A percentile compares a stretch with the other conserved stretches of the same genome.
phyloP scores from a whole-genome alignment of 1,284 basidiomycete species.

The Taiwanofungus camphoratus region DNA sequence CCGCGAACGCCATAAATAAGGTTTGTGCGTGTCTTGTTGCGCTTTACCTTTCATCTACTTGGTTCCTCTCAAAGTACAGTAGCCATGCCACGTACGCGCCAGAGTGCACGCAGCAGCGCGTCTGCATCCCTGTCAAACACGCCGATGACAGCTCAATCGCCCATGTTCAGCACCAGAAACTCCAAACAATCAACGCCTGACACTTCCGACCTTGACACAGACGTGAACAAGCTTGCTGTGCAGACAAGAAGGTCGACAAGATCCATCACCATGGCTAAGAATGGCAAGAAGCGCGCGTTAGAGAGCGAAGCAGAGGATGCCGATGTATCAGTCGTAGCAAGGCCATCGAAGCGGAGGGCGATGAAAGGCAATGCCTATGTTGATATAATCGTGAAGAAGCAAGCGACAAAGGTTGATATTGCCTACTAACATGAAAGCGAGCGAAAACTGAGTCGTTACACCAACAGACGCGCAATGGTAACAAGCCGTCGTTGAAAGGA shows the following conservation, averaged over 20 bases:
- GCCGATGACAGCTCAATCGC: conserved; percentile 31
- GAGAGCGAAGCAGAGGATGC: conserved; percentile 23
- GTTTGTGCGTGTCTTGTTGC: conserved; percentile 15
- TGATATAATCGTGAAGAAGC: conserved; percentile 31
- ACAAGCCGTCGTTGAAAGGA: conserved; percentile 24
- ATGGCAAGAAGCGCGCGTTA: conserved; percentile 27
- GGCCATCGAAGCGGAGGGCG: conserved; percentile 39
- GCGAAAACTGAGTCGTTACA: background rate
- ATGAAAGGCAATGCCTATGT: conserved; percentile 38
- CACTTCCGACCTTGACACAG: conserved; percentile 34
- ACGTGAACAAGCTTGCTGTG: conserved; percentile 7
- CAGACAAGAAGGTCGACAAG: conserved; percentile 13
- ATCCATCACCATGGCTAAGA: conserved; percentile 10
- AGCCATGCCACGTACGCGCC: conserved; percentile 20
- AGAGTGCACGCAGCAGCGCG: conserved; percentile 16
- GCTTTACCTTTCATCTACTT: conserved; percentile 7
- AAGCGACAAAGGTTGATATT: conserved; percentile 30
- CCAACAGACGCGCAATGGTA: conserved; percentile 6
- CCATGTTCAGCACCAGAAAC: conserved; percentile 40
- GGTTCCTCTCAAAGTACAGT: background rate
- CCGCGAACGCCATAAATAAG: conserved; percentile 15
- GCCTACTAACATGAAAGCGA: background rate
- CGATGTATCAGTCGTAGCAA: conserved; percentile 3
- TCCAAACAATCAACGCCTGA: conserved; percentile 36
- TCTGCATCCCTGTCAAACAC: conserved; percentile 28